phyloP scores from a whole-genome alignment of 768 basidiomycete species.

The Multifurca ochricompacta region DNA sequence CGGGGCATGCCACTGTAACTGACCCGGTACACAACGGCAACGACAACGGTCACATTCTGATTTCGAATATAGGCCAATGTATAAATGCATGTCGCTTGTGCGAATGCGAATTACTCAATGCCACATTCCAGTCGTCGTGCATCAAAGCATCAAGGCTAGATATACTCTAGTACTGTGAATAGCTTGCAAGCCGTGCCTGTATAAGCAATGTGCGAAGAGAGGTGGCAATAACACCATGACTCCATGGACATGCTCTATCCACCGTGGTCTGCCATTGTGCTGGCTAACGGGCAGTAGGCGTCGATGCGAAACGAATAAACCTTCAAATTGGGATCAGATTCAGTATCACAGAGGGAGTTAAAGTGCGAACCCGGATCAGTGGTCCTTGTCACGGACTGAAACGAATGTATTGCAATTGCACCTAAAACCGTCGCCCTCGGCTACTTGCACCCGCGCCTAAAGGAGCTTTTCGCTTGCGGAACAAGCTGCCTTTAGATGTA shows the following conservation, averaged over 20 bases:
- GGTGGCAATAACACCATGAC: too few relatives aligned
- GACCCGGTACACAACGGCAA: not conserved
- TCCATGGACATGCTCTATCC: too few relatives aligned
- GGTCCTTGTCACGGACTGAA: not conserved
- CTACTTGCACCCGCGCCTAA: constrained; percentile 8
- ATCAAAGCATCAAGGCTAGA: not conserved
- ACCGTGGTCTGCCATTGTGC: not conserved
- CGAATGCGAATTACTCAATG: not conserved
- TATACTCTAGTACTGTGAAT: not conserved
- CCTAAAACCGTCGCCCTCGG: constrained; percentile 16
- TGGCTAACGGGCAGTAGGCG: not conserved
- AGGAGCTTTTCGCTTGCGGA: constrained; percentile 19
- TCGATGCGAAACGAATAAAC: not conserved
- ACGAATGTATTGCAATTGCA: not conserved
- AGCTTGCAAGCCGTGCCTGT: not conserved
- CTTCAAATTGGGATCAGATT: not conserved
- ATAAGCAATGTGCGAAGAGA: too few relatives aligned
- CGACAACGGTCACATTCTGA: too few relatives aligned
- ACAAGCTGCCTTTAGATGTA: constrained; percentile 10
- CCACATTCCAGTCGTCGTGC: not conserved
- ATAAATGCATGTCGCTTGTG: not conserved
- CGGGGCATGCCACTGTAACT: not conserved
- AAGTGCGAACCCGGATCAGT: not conserved
- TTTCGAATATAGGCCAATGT: too few relatives aligned
- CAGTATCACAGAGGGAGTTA: not conserved